These are phyloP conservation scores for Blastobotrys raffinosifermentans DNA, from an alignment of 1,139 yeast genomes.

Conservation along the genomic window DNA sequence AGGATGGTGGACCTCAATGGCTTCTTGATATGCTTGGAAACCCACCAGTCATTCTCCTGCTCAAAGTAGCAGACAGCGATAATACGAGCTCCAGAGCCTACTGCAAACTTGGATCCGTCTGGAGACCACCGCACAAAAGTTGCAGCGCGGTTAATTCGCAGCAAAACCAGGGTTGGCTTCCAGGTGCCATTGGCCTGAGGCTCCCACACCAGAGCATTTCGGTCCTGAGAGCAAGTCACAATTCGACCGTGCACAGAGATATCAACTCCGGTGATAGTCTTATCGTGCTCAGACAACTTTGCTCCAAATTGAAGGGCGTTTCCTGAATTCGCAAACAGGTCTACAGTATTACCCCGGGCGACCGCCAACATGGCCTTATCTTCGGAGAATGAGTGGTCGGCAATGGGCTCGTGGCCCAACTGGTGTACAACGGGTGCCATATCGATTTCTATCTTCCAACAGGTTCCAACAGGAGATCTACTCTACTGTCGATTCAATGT, in stretches of 20 bases:
- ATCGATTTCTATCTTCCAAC: conserved; percentile 1
- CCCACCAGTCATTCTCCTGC: conserved; percentile 99
- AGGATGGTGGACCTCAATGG: conserved; percentile 86
- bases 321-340: conserved; percentile 56
- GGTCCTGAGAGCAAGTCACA: conserved; percentile 95
- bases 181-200: conserved; percentile 53
- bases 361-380: conserved; percentile 69
- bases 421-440: conserved; percentile 32
- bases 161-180: conserved; percentile 86
- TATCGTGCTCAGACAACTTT: conserved; percentile 78
- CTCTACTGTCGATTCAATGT: conserved; percentile 28
- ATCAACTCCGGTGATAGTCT: conserved; percentile 91
- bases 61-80: conserved; percentile 96
- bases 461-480: conserved; percentile 27
- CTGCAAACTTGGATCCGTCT: conserved; percentile 88
- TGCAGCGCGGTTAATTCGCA: conserved; percentile 92
- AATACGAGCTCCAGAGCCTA: conserved; percentile 90
- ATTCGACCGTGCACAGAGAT: conserved; percentile 84
- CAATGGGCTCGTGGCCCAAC: conserved; percentile 79
- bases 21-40: conserved; percentile 89
- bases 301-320: conserved; percentile 46
- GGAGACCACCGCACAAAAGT: conserved; percentile 95
- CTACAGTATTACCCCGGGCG: conserved; percentile 71
- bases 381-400: conserved; percentile 81
- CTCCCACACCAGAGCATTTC: conserved; percentile 97